phyloP scores from a whole-genome alignment of 2,329 filamentous ascomycete species.

The Monosporascus sp. region DNA sequence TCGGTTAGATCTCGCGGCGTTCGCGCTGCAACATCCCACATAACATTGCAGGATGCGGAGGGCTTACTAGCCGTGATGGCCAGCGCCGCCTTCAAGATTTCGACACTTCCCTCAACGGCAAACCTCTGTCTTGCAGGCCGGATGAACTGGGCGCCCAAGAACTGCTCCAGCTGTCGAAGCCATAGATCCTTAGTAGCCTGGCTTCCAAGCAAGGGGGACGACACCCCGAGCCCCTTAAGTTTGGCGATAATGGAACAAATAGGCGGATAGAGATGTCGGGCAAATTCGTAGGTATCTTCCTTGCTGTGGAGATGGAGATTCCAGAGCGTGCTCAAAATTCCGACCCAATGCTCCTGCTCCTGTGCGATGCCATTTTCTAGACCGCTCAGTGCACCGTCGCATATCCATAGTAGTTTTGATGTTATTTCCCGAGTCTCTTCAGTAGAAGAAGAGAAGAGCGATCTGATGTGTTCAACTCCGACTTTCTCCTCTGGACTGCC shows the following conservation, averaged over 20 bases:
- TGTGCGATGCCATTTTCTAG: conserved; percentile 27
- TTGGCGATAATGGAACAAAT: conserved; percentile 35
- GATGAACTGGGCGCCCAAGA: conserved; percentile 46
- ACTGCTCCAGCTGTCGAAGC: conserved; percentile 40
- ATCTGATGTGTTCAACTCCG: conserved; percentile 53
- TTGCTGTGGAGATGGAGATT: conserved; percentile 46
- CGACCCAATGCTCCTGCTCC: conserved; percentile 42
- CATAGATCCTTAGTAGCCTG: conserved; percentile 31
- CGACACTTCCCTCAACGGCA: conserved; percentile 35
- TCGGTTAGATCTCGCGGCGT: conserved; percentile 21
- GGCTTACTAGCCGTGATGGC: conserved; percentile 30
- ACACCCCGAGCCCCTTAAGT: conserved; percentile 26
- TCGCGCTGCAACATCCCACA: conserved; percentile 31
- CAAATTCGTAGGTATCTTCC: conserved; percentile 43
- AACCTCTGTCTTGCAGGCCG: conserved; percentile 45
- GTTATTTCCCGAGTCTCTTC: conserved; percentile 41
- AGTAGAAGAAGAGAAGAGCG: conserved; percentile 47
- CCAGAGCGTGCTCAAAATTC: conserved; percentile 43
- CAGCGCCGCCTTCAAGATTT: conserved; percentile 36
- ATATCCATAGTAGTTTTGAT: conserved; percentile 40
- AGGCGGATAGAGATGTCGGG: conserved; percentile 38
- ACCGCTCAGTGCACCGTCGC: conserved; percentile 32
- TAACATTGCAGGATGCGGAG: conserved; percentile 33
- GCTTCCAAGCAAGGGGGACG: conserved; percentile 13
- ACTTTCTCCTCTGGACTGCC: conserved; percentile 38